Base-by-base conservation (phyloP, 495 filamentous ascomycete genomes). In the Tuber umbilicatum region DNA sequence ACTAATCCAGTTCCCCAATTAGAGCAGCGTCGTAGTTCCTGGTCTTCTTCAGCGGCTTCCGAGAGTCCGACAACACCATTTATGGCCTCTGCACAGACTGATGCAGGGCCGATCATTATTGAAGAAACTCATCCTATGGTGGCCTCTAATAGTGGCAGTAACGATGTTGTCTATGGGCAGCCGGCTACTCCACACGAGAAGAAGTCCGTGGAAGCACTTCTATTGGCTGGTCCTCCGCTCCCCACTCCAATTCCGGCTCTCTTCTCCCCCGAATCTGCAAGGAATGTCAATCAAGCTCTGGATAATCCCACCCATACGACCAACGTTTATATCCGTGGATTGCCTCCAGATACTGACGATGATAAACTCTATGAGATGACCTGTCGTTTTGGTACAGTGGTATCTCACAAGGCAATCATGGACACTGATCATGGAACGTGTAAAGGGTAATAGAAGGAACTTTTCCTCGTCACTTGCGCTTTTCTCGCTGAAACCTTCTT, bases 251-350 rank as follows among this genome's bases (percentile, higher is more conserved):
- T 99, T 70, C 94, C 94, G 37, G 93, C 94, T 21, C 89, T 92
- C 79, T 93, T 91, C 85, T 91, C 90, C 68, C 88, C 85, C 72
- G 89, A 89, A 80, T 92, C 87, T 84, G 87, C 91, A 82, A 91
- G 90, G 87, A 92, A 92, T 43, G 88, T 97, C 42, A 93, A 94
- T 76, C 93, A 97, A 84, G 93, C 93, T 79, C 86, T 98, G 69
- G 91, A 96, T 83, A 98, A 98, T 78, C 91, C 91, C 50, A 92
- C 89, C 82, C 91, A 85, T 79, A 94, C 88, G 86, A 98, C 88
- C 70, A 99, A 99, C 78, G 94, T 99, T 76, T 99, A 99, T 85
- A 97, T 99, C 75, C 91, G 95, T 72, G 95, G 95, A 23, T 90
- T 99, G 70, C 92, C 93, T 68, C 96, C 96, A 0, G 92, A 95